Evolutionary conservation across 352 stramenopile genomes (phyloP), one percentile per base, ranked within the genome.

Genomic region (Globisporangium canariense): DNA sequence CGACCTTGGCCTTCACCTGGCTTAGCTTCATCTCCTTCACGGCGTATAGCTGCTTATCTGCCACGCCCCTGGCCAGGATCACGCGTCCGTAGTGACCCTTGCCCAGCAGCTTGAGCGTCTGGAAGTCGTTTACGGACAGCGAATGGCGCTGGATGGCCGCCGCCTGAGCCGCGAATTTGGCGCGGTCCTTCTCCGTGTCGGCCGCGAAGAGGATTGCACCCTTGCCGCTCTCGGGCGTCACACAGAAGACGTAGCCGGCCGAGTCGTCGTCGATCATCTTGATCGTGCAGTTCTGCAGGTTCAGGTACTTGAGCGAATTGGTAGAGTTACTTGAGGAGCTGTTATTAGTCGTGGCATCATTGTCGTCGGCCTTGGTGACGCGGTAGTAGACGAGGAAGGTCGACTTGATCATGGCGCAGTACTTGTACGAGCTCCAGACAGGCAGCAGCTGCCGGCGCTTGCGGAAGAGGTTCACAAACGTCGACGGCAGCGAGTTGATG

Each of bases 21-120:
- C 83, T 87, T 43, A 93, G 73, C 70, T 94, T 96, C 86, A 96
- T 96, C 69, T 96, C 88, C 55, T 96, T 96, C 38, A 96, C 79
- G 3, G 88, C 88, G 59, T 91, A 96, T 38, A 96, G 64, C 53
- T 90, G 67, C 13, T 74, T 61, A 53, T 90, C 78, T 0, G 38
- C 40, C 10, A 64, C 57, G 10, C 64, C 65, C 0, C 72, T 77
- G 1, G 86, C 77, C 47, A 96, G 65, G 53, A 96, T 88, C 60
- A 96, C 87, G 53, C 87, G 83, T 6, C 87, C 87, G 59, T 94
- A 96, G 63, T 96, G 87, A 18, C 87, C 87, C 40, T 89, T 88
- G 36, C 87, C 87, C 18, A 96, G 76, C 52, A 93, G 59, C 68
- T 93, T 94, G 52, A 91, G 78, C 14, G 87, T 94, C 59, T 83